These are phyloP conservation scores for Pseudonitzschia multiseries DNA, from an alignment of 108 stramenopile species.

Conservation along the genomic window DNA sequence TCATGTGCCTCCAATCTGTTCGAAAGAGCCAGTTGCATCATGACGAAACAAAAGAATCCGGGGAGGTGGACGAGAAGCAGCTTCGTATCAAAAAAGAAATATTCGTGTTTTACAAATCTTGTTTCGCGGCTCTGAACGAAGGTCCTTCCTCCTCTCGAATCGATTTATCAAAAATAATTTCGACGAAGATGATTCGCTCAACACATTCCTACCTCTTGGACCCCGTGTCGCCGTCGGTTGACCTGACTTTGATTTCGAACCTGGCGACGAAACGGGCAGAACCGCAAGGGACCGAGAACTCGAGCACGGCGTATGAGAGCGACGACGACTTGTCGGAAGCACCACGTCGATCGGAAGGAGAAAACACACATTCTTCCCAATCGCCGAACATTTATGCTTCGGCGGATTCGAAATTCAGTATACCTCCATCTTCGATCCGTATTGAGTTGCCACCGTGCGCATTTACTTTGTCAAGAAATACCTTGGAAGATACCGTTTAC, in stretches of 20 bases:
- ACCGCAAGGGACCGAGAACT: not conserved
- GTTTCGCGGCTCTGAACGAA: conserved; percentile 20
- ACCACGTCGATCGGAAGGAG: not conserved
- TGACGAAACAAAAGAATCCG: not conserved
- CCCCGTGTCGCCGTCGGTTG: conserved; percentile 68
- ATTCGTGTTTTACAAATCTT: conserved; percentile 14
- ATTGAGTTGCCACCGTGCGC: conserved; percentile 52
- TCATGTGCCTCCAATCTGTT: conserved; percentile 17
- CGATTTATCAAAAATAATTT: not conserved
- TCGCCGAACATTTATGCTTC: not conserved
- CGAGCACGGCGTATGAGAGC: not conserved
- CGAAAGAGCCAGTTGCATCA: not conserved
- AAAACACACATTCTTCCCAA: not conserved
- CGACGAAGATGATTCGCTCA: not conserved
- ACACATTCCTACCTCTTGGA: conserved; percentile 56
- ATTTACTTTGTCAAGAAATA: conserved; percentile 45
- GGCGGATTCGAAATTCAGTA: not conserved
- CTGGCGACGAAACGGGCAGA: not conserved
- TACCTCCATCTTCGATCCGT: conserved; percentile 25
- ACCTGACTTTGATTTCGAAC: conserved; percentile 40
- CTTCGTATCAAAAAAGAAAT: not conserved
- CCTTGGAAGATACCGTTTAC: conserved; percentile 71
- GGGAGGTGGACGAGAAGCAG: not conserved
- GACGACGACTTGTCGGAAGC: conserved; percentile 18
- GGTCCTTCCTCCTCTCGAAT: not conserved